A percentile compares a stretch with the other conserved stretches of the same genome.
phyloP scores from a whole-genome alignment of 441 rosid species.

The Euphorbia schlechtendalii region DNA sequence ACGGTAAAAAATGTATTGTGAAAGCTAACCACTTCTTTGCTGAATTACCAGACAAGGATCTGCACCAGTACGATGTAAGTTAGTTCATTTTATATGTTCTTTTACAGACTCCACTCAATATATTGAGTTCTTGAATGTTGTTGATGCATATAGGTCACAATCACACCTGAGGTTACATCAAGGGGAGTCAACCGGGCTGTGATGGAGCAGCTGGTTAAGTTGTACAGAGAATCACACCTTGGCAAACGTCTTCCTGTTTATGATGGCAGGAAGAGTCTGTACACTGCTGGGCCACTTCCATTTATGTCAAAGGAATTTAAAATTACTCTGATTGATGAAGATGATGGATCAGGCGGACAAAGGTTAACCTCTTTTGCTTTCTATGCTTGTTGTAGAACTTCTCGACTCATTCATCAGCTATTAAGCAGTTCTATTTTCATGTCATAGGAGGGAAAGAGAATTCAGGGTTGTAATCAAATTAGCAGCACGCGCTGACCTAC shows the following conservation, averaged over 20 bases:
- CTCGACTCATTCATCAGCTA: too few relatives aligned
- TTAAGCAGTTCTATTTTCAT: neutral
- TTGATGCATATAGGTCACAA: constrained; percentile 29
- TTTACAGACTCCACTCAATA: too few relatives aligned
- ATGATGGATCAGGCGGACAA: too few relatives aligned
- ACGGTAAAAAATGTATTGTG: neutral
- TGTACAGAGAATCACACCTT: constrained; percentile 30
- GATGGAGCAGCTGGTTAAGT: constrained; percentile 17
- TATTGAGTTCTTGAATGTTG: neutral
- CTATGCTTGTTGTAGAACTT: too few relatives aligned
- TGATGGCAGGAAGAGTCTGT: constrained; percentile 67
- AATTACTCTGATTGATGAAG: constrained; percentile 13
- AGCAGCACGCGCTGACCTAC: constrained; percentile 36
- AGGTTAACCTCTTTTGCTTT: too few relatives aligned
- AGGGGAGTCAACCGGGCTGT: constrained; percentile 41
- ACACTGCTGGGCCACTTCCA: constrained; percentile 69
- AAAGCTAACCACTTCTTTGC: neutral
- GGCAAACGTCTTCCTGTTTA: constrained; percentile 45
- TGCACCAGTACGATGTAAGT: neutral
- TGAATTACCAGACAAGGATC: neutral
- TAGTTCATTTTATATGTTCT: too few relatives aligned
- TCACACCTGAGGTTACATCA: constrained; percentile 44
- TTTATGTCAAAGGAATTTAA: constrained; percentile 50
- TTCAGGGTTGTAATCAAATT: constrained; percentile 46
- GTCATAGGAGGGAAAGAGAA: constrained; percentile 37